Evolutionary conservation across 2,329 filamentous ascomycete genomes (phyloP).

Genomic region (Ploettnerulaceae sp.): DNA sequence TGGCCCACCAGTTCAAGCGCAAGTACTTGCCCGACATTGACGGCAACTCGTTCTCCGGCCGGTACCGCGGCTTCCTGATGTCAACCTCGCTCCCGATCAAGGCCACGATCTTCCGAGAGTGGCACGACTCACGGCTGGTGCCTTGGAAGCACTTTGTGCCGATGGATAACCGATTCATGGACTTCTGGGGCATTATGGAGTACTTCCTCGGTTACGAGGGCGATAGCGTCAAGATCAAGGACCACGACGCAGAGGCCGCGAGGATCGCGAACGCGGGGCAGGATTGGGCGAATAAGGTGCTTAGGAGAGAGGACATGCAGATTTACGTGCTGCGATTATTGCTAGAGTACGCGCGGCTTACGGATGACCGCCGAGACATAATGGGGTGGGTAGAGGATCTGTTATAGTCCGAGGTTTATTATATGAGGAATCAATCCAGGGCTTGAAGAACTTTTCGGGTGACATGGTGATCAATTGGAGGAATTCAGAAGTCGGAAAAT

Average conservation of each 20-base stretch:
- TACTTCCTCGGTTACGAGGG: constrained; percentile 66
- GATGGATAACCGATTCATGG: constrained; percentile 69
- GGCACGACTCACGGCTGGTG: constrained; percentile 71
- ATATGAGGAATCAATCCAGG: too few relatives aligned
- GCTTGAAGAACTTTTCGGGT: too few relatives aligned
- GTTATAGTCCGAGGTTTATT: too few relatives aligned
- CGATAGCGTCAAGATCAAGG: constrained; percentile 26
- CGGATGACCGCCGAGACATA: constrained; percentile 34
- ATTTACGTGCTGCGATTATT: constrained; percentile 60
- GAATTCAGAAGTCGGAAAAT: too few relatives aligned
- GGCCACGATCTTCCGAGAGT: constrained; percentile 72
- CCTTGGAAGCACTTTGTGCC: constrained; percentile 81
- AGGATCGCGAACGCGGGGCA: constrained; percentile 61
- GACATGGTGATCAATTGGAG: too few relatives aligned
- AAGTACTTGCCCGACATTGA: constrained; percentile 77
- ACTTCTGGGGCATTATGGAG: constrained; percentile 69
- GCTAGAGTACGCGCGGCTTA: constrained; percentile 51
- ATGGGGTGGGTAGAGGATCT: constrained; percentile 34
- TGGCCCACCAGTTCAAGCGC: constrained; percentile 50
- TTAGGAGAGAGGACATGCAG: constrained; percentile 65
- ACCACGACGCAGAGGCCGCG: constrained; percentile 51
- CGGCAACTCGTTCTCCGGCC: constrained; percentile 66
- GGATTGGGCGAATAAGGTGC: constrained; percentile 66
- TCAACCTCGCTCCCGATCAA: constrained; percentile 71
- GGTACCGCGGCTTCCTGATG: constrained; percentile 64